phyloP scores from a whole-genome alignment of 2,329 filamentous ascomycete species.

The Arthrinium phaeospermum region DNA sequence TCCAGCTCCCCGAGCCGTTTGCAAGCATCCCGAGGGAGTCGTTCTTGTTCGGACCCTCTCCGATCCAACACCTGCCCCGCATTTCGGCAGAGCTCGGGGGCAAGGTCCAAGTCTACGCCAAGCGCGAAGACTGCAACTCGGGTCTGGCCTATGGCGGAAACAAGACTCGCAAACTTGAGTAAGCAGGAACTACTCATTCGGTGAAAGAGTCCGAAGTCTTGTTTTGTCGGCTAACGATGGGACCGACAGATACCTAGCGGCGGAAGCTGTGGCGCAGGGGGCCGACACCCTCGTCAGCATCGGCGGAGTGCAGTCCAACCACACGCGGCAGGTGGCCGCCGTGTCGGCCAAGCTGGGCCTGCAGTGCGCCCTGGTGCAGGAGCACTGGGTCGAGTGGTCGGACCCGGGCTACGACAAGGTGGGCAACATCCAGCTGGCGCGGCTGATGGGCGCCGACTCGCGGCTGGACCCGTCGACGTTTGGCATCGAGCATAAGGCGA shows the following conservation, averaged over 20 bases:
- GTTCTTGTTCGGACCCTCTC: slow-evolving; percentile 71
- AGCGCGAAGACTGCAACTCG: slow-evolving; percentile 75
- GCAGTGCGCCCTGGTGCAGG: slow-evolving; percentile 63
- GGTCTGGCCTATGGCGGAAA: slow-evolving; percentile 72
- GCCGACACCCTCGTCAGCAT: slow-evolving; percentile 69
- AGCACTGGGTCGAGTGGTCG: slow-evolving; percentile 70
- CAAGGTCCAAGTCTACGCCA: slow-evolving; percentile 69
- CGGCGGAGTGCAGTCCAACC: slow-evolving; percentile 73
- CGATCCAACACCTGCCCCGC: slow-evolving; percentile 69
- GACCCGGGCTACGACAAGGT: slow-evolving; percentile 66
- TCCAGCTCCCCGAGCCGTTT: slow-evolving; percentile 65
- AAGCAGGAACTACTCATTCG: slow-evolving; percentile 25
- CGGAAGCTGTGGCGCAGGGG: slow-evolving; percentile 63
- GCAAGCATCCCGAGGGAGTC: slow-evolving; percentile 65
- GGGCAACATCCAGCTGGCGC: slow-evolving; percentile 74
- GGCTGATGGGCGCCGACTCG: slow-evolving; percentile 70
- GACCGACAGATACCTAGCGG: slow-evolving; percentile 61
- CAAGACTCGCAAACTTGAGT: slow-evolving; percentile 73
- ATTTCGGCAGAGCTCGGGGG: slow-evolving; percentile 66
- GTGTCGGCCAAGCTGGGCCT: slow-evolving; percentile 64
- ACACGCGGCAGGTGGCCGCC: slow-evolving; percentile 71
- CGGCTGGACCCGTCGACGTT: slow-evolving; percentile 65
- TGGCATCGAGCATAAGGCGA: slow-evolving; percentile 72
- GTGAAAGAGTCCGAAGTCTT: neutral
- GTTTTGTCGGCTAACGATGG: neutral